Base-by-base conservation (phyloP, 177 flowering plant genomes). In the Vitis hybrid region DNA sequence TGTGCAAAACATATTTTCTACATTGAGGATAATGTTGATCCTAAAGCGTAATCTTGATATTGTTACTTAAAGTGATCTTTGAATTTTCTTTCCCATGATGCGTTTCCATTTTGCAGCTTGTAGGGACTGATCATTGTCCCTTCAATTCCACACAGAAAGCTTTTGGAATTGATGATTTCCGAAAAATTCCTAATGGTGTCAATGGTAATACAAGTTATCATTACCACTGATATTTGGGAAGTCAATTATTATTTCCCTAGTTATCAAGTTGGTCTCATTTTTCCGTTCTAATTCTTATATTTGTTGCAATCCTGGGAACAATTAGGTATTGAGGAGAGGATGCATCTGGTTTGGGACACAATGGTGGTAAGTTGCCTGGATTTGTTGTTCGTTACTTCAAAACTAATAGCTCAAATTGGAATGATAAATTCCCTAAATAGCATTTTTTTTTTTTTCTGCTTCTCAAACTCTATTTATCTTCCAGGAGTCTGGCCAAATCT, bases 111-210 rank as follows among this genome's bases (percentile, higher is more conserved):
- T 65, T 85, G 84, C 89, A 95, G 99, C 96, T 95, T 68, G 95
- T 95, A 52, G 98, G 97, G 70, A 95, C 99, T 10, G 99, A 95
- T 78, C 98, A 95, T 74, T 95, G 99, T 81, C 63, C 84, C 23
- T 93, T 90, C 77, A 95, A 85, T 72, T 89, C 96, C 17, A 86
- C 91, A 23, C 99, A 95, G 74, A 95, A 93, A 80, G 83, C 94
- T 70, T 54, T 87, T 52, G 98, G 98, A 21, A 78, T 87, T 74
- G 86, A 90, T 75, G 99, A 95, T 82, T 95, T 95, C 73, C 85
- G 97, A 12, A 95, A 90, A 74, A 95, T 95, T 50, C 99, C 99
- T 15, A 95, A 90, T 87, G 99, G 98, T 67, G 93, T 95, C 56
- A 95, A 95, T 83, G 99, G 99, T 93, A 90, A 66, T 64, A 55